Evolutionary conservation across 345 rosid species (phyloP).

Genomic region (Sisymbrium altissimum): DNA sequence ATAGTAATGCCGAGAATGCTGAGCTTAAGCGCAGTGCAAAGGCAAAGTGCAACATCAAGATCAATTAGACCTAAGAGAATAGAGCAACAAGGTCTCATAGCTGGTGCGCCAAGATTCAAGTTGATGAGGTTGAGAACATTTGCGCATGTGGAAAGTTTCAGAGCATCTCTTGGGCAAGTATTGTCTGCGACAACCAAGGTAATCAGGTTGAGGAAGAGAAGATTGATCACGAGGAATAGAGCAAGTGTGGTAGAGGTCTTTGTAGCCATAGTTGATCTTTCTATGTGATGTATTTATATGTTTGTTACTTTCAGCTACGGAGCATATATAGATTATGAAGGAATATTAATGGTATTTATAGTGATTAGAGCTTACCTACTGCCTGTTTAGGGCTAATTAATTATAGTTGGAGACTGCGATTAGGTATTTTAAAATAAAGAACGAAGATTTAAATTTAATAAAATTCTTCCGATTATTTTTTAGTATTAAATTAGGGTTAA

Average conservation of each 20-base stretch:
- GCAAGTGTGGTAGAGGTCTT: conserved; percentile 24
- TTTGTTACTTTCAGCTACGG: conserved; percentile 2
- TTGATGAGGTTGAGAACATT: conserved; percentile 29
- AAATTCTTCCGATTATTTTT: neutral
- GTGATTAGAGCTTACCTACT: neutral
- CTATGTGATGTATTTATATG: neutral
- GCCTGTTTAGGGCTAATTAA: neutral
- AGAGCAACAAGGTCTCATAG: conserved; percentile 32
- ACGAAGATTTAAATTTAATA: neutral
- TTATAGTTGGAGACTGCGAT: neutral
- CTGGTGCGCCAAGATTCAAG: conserved; percentile 31
- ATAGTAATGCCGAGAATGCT: conserved; percentile 29
- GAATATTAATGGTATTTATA: conserved; percentile 7
- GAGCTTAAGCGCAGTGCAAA: conserved; percentile 28
- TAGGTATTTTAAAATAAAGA: neutral
- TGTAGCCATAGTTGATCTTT: conserved; percentile 31
- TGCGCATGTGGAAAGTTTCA: conserved; percentile 26
- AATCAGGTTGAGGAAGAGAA: conserved; percentile 33
- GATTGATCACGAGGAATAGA: conserved; percentile 31
- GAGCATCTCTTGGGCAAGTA: conserved; percentile 27
- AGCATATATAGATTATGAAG: neutral
- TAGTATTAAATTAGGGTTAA: neutral
- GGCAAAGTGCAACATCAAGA: conserved; percentile 27
- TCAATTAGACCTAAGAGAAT: conserved; percentile 25
- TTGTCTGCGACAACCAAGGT: neutral